A percentile compares a stretch with the other conserved stretches of the same genome.
phyloP scores from a whole-genome alignment of 2,329 filamentous ascomycete species.

The Lachnellula arida region DNA sequence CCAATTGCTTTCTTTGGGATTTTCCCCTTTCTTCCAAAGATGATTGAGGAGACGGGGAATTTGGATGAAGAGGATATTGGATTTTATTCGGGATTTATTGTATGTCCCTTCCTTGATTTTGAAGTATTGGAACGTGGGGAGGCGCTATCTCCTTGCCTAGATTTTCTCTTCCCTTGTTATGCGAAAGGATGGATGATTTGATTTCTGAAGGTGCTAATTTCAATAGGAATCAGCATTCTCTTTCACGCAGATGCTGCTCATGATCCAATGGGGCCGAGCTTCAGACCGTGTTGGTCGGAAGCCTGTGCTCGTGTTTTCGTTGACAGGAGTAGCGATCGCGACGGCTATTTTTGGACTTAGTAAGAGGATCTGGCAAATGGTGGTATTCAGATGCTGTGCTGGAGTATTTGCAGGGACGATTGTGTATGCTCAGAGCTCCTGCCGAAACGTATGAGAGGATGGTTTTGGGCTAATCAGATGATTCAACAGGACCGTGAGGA shows the following conservation, averaged over 20 bases:
- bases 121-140: not conserved
- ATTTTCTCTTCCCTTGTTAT: not conserved
- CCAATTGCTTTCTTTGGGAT: constrained; percentile 81
- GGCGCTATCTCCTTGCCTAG: not conserved
- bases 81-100: constrained; percentile 73
- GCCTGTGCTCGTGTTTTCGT: constrained; percentile 63
- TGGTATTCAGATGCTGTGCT: constrained; percentile 64
- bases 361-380: constrained; percentile 66
- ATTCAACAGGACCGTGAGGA: constrained; percentile 51
- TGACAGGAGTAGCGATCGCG: constrained; percentile 57
- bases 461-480: not conserved
- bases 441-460: not conserved
- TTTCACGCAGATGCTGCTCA: constrained; percentile 69
- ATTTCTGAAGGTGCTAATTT: not conserved
- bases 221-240: constrained; percentile 61
- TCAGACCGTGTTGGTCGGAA: constrained; percentile 68
- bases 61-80: constrained; percentile 64
- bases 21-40: constrained; percentile 74
- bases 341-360: constrained; percentile 66
- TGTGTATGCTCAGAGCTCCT: constrained; percentile 41
- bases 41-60: constrained; percentile 63
- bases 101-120: constrained; percentile 8
- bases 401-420: constrained; percentile 71
- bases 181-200: not conserved
- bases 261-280: constrained; percentile 68